Evolutionary conservation across 257 asterid species (phyloP).

Genomic region (Solanum clarkiae): DNA sequence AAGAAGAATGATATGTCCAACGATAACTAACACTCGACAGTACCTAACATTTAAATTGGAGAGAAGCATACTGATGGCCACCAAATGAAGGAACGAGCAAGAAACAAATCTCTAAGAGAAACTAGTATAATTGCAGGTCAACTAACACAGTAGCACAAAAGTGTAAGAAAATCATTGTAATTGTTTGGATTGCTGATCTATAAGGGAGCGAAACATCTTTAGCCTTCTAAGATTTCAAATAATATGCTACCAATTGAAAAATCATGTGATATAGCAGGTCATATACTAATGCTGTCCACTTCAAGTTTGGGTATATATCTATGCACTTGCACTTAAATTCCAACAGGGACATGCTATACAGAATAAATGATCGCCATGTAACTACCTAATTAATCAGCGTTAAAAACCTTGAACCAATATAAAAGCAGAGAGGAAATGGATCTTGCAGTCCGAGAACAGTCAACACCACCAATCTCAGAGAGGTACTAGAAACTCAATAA

Average conservation of each 20-base stretch:
- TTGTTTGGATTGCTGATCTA: neutral
- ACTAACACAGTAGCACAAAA: neutral
- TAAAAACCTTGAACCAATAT: neutral
- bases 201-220: neutral
- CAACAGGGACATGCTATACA: neutral
- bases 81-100: neutral
- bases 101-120: neutral
- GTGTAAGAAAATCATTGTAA: neutral
- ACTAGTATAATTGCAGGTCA: neutral
- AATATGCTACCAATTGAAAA: neutral
- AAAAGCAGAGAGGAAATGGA: neutral
- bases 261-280: neutral
- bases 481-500: neutral
- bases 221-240: neutral
- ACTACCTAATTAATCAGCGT: neutral
- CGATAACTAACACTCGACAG: neutral
- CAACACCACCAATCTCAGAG: neutral
- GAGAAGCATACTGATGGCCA: neutral
- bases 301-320: neutral
- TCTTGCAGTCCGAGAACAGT: neutral
- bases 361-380: neutral
- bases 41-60: neutral
- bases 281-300: neutral
- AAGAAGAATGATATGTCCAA: neutral
- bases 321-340: neutral